A percentile compares a stretch with the other conserved stretches of the same genome.
Evolutionary conservation across 371 early-diverging fungal genomes (phyloP).

Genomic region (Apophysomyces variabilis): DNA sequence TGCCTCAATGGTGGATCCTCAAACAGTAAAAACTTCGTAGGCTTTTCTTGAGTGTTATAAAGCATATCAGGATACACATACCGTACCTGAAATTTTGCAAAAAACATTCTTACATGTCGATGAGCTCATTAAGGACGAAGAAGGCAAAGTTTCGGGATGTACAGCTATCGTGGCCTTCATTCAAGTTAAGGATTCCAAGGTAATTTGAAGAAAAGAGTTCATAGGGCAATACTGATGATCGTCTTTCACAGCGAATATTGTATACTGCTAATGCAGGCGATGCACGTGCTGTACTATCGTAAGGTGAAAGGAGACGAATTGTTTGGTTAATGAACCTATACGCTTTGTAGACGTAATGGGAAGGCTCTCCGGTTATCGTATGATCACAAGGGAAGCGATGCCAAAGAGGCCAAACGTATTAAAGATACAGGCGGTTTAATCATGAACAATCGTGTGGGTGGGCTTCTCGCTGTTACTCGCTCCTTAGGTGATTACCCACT

Average conservation of each 20-base stretch:
- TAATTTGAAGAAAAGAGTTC: conserved; percentile 9
- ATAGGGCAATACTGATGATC: no score
- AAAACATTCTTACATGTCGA: conserved; percentile 86
- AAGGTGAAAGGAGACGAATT: conserved; percentile 20
- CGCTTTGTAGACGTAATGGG: conserved; percentile 70
- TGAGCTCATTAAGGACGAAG: conserved; percentile 71
- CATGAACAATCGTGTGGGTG: conserved; percentile 97
- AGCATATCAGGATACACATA: conserved; percentile 17
- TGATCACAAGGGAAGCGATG: conserved; percentile 97
- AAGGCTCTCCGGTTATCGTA: conserved; percentile 90
- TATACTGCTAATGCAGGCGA: conserved; percentile 98
- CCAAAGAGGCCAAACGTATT: conserved; percentile 88
- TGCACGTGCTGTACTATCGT: conserved; percentile 93
- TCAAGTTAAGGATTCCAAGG: conserved; percentile 45
- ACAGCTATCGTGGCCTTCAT: conserved; percentile 92
- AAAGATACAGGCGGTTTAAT: conserved; percentile 93
- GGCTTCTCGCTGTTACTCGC: conserved; percentile 96
- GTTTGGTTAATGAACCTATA: not conserved
- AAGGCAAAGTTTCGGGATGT: conserved; percentile 86
- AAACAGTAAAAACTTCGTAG: conserved; percentile 12
- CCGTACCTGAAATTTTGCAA: conserved; percentile 84
- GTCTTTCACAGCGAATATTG: conserved; percentile 68
- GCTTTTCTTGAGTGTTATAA: conserved; percentile 27
- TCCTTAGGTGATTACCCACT: conserved; percentile 93
- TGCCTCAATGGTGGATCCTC: not conserved